Conservation (phyloP, 176 grass and related monocot genomes). For the Elymus sibiricus region DNA sequence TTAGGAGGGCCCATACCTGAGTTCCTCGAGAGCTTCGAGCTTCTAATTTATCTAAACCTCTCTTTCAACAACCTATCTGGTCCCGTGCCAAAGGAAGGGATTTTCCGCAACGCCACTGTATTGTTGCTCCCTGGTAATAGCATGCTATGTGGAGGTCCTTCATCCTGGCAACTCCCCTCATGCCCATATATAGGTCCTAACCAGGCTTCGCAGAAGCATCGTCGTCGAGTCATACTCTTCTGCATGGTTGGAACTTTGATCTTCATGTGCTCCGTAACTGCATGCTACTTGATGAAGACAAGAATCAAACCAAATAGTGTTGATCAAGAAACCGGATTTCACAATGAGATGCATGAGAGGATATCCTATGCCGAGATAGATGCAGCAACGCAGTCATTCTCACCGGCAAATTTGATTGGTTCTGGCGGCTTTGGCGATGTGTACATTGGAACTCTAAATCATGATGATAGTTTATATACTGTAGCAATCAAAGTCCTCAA, state of each 20-base stretch:
- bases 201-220: not conserved
- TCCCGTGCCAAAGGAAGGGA: conserved; percentile 4
- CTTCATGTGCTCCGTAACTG: not conserved
- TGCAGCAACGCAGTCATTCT: conserved; percentile 18
- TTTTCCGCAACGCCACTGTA: conserved; percentile 1
- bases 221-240: not conserved
- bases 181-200: not conserved
- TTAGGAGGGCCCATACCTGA: conserved; percentile 17
- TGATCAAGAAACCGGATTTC: not conserved
- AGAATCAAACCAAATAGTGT: not conserved
- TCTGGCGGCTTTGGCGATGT: not conserved
- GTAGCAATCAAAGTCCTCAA: not conserved
- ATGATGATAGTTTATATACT: not conserved
- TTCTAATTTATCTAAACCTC: conserved; percentile 21
- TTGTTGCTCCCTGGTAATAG: conserved; percentile 1
- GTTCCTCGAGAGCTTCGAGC: not conserved
- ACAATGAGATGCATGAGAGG: not conserved
- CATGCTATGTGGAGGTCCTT: conserved; percentile 14
- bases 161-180: conserved; percentile 2
- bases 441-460: not conserved
- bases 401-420: not conserved
- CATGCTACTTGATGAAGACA: not conserved
- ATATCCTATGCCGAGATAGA: conserved; percentile 19
- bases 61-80: conserved; percentile 34
- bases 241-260: not conserved